These are phyloP conservation scores for Glaciozyma martinii DNA, from an alignment of 768 basidiomycete species.

Conservation along the genomic window DNA sequence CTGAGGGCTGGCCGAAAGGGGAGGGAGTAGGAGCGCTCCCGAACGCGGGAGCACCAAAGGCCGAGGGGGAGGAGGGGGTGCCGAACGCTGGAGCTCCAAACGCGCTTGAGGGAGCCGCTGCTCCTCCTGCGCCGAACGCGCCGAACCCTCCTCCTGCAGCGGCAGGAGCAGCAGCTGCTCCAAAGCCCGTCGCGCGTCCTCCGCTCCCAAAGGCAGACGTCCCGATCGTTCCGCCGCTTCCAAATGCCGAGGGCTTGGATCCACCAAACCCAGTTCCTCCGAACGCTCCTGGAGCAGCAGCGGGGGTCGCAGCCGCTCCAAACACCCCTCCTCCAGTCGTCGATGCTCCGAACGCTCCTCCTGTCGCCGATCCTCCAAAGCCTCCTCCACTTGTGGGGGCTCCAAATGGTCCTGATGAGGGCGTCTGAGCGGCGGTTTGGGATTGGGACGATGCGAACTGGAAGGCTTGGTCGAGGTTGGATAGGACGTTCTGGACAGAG, in stretches of 20 bases:
- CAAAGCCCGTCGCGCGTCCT: background rate
- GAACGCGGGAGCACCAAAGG: conserved; percentile 40
- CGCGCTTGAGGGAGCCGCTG: background rate
- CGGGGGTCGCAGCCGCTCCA: background rate
- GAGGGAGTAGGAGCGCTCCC: conserved; percentile 12
- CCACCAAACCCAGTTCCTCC: conserved; percentile 11
- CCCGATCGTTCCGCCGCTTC: conserved; percentile 5
- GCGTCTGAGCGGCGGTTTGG: background rate
- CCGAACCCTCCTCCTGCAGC: conserved; percentile 12
- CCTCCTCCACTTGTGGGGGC: background rate
- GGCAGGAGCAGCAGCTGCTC: background rate
- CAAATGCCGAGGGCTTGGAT: conserved; percentile 13
- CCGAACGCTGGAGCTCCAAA: conserved; percentile 27
- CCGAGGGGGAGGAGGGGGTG: conserved; percentile 40
- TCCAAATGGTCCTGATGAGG: background rate
- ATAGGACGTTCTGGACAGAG: conserved; percentile 17
- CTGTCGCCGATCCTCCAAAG: background rate
- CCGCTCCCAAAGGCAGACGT: background rate
- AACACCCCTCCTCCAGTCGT: background rate
- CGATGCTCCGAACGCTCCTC: conserved; percentile 7
- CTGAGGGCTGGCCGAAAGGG: background rate
- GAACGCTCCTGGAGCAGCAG: conserved; percentile 4
- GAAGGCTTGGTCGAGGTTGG: conserved; percentile 26
- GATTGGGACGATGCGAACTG: conserved; percentile 22
- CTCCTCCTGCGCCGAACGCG: conserved; percentile 10